phyloP scores from a whole-genome alignment of 768 basidiomycete genomes.

The Lactifluus subvellereus region DNA sequence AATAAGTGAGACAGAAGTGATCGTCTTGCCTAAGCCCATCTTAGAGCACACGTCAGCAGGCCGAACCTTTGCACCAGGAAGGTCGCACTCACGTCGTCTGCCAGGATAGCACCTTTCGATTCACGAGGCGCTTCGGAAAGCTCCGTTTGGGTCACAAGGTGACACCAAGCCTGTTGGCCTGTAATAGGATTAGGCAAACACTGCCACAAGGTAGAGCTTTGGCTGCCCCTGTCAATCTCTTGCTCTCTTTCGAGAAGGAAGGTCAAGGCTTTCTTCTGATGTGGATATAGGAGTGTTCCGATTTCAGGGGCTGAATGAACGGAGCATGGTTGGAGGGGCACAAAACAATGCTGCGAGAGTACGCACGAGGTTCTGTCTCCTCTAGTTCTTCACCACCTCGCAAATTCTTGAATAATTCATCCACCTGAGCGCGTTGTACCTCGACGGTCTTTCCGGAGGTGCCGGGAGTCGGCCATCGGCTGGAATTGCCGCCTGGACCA shows the following conservation, averaged over 20 bases:
- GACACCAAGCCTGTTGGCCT: constrained; percentile 58
- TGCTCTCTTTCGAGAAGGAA: constrained; percentile 88
- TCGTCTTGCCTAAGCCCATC: constrained; percentile 99
- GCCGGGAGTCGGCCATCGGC: constrained; percentile 52
- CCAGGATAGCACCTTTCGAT: constrained; percentile 84
- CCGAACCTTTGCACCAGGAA: not conserved
- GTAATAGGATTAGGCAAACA: constrained; percentile 44
- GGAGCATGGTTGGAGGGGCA: constrained; percentile 23
- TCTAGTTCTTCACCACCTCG: constrained; percentile 80
- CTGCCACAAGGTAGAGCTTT: constrained; percentile 70
- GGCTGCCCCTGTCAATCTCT: constrained; percentile 57
- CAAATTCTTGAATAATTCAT: constrained; percentile 87
- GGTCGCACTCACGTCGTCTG: constrained; percentile 78
- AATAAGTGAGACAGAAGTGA: constrained; percentile 90
- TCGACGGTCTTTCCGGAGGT: constrained; percentile 75
- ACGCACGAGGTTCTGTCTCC: constrained; percentile 82
- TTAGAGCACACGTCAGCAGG: constrained; percentile 30
- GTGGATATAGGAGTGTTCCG: constrained; percentile 86
- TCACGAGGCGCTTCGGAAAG: constrained; percentile 59
- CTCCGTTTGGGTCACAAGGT: constrained; percentile 81
- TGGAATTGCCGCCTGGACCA: constrained; percentile 35
- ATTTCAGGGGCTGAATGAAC: constrained; percentile 53
- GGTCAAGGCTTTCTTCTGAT: constrained; percentile 96
- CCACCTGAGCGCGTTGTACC: constrained; percentile 87
- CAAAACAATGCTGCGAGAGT: constrained; percentile 19